Percentiles rank a stretch among this genome's conserved stretches.
phyloP scores from a whole-genome alignment of 805 yeast species.

The Zygotorulaspora florentina region DNA sequence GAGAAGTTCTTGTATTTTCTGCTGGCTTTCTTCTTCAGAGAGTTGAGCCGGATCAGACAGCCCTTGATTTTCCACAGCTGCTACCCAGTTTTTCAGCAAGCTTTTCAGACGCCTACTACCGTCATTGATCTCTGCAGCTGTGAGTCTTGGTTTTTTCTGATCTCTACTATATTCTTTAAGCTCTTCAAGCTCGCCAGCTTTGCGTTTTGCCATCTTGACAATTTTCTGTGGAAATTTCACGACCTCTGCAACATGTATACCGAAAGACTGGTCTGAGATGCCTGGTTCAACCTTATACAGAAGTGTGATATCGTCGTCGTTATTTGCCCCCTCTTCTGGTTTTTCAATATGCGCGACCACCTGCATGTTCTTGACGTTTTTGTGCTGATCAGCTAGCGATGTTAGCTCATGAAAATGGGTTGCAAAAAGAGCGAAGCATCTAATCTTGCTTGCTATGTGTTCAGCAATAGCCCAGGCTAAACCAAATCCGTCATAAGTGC shows the following conservation, averaged over 20 bases:
- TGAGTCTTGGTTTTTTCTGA: conserved; percentile 48
- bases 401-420: conserved; percentile 98
- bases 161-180: conserved; percentile 41
- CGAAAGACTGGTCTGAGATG: conserved; percentile 92
- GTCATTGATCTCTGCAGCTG: conserved; percentile 43
- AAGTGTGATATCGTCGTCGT: conserved; percentile 69
- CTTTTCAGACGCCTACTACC: conserved; percentile 49
- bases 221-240: conserved; percentile 91
- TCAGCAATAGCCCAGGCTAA: conserved; percentile 96
- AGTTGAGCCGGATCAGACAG: conserved; percentile 21
- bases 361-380: conserved; percentile 74
- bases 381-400: conserved; percentile 57
- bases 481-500: conserved; percentile 96
- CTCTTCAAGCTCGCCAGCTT: conserved; percentile 81
- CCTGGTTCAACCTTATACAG: conserved; percentile 95
- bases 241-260: conserved; percentile 95
- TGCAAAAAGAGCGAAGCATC: conserved; percentile 85
- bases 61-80: conserved; percentile 36
- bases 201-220: conserved; percentile 90
- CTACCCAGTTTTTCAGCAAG: conserved; percentile 53
- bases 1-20: conserved; percentile 24
- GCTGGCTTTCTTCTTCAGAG: conserved; percentile 36
- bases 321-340: conserved; percentile 27
- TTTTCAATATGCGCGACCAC: conserved; percentile 87
- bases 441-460: conserved; percentile 63